Base-by-base conservation (phyloP, 768 basidiomycete species). In the Calvatia gigantea region DNA sequence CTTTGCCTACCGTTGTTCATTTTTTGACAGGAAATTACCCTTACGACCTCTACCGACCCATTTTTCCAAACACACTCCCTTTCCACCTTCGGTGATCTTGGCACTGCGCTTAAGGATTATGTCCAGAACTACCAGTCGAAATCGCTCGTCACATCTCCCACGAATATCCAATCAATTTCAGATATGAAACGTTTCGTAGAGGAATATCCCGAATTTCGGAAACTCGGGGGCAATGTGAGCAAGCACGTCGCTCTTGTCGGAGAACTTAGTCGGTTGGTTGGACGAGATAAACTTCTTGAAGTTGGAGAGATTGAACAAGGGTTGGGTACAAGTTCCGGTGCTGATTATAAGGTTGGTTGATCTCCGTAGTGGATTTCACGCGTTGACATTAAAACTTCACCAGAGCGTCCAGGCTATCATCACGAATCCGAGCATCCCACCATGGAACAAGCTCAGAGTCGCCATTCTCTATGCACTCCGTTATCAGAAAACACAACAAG, bases 111-210 rank as follows among this genome's bases (percentile, higher is more conserved):
- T 44, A 93, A 92, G 65, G 80, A 87, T 54, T 98, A 98, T 68
- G 97, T 99, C 2, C 89, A 92, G 64, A 88, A 93, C 15, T 98
- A 98, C 71, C 90, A 93, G 66, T 84, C 84, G 15, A 84, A 85
- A 32, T 91, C 89, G n/a, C 72, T 88, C 27, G 83, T 87, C 2
- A 82, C 92, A 48, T 80, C 83, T 0, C 85, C 89, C 0, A 82
- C 86, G 1, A 77, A 88, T 21, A 96, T 99, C 59, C 94, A 95
- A 64, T 98, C 96, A 0, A 94, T 98, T 55, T 72, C 78, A 4
- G 97, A 99, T 62, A 99, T 99, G 97, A 98, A 98, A 69, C 85
- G 81, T 7, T 96, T 96, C 63, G 91, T 99, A 2, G 97, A 99
- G 68, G 95, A 98, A 63, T 99, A 96, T 71, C 97, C 97, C 1